A percentile compares a stretch with the other conserved stretches of the same genome.
These are phyloP conservation scores for Flaveria ramosissima DNA, from an alignment of 129 eudicot species.

Conservation along the genomic window DNA sequence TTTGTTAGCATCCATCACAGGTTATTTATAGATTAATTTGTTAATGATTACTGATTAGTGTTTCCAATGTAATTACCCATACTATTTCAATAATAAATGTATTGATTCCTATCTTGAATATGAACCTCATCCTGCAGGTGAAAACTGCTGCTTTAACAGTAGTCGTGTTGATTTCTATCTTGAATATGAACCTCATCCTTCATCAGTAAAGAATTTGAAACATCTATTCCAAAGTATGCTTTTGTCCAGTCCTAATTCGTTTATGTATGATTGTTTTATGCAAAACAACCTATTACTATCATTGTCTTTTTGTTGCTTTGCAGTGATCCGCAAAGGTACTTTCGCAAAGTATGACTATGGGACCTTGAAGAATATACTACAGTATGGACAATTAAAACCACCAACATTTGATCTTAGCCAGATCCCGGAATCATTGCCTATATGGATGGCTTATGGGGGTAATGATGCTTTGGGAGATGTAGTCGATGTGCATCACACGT, in stretches of 20 bases:
- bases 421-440: constrained; percentile 76
- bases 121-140: constrained; percentile 85
- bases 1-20: constrained; percentile 74
- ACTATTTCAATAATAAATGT: constrained; percentile 18
- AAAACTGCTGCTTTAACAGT: constrained; percentile 83
- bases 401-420: constrained; percentile 73
- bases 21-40: constrained; percentile 31
- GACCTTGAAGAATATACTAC: constrained; percentile 55
- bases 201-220: constrained; percentile 79
- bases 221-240: constrained; percentile 92
- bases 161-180: constrained; percentile 81
- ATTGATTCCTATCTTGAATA: constrained; percentile 72
- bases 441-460: constrained; percentile 97
- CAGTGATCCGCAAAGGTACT: constrained; percentile 96
- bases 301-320: constrained; percentile 17
- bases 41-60: not conserved
- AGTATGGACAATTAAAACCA: constrained; percentile 60
- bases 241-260: constrained; percentile 9
- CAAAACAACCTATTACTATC: not conserved
- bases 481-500: constrained; percentile 70
- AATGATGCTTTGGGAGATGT: constrained; percentile 86
- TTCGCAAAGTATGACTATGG: constrained; percentile 93
- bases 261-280: constrained; percentile 8
- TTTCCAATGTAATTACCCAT: not conserved
- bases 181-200: constrained; percentile 85